A percentile compares a stretch with the other conserved stretches of the same genome.
Conservation (phyloP, 129 eudicot genomes). For the Dittrichia graveolens region DNA sequence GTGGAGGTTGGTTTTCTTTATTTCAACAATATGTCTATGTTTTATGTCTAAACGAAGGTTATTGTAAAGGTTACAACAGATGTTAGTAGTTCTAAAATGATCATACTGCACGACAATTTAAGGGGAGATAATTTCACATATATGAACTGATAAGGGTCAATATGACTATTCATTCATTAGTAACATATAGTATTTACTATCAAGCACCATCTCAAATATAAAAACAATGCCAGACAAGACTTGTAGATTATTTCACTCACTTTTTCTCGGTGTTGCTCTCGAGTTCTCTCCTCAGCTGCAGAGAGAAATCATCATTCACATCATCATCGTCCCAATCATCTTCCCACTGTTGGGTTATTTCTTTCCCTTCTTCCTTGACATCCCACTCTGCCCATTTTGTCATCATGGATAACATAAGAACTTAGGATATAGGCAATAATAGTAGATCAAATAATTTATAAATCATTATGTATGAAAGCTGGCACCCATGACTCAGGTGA, state of each 20-base stretch:
- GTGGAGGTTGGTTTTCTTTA: background rate
- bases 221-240: constrained; percentile 25
- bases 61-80: background rate
- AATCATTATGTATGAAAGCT: background rate
- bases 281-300: constrained; percentile 77
- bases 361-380: constrained; percentile 70
- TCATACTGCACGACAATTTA: too few relatives aligned
- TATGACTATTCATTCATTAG: constrained; percentile 10
- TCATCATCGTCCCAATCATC: constrained; percentile 99
- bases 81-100: too few relatives aligned
- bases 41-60: constrained; percentile 8
- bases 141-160: background rate
- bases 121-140: too few relatives aligned
- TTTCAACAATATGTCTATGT: background rate
- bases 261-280: constrained; percentile 62
- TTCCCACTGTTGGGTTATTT: constrained; percentile 85
- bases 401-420: constrained; percentile 9
- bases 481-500: background rate
- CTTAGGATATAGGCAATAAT: constrained; percentile 11
- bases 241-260: constrained; percentile 38
- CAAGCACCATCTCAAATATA: background rate
- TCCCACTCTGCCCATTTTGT: constrained; percentile 60
- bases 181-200: background rate
- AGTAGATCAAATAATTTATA: background rate
- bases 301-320: constrained; percentile 84